Base-by-base conservation (phyloP, 2,329 filamentous ascomycete species). In the Colletotrichum sp. region DNA sequence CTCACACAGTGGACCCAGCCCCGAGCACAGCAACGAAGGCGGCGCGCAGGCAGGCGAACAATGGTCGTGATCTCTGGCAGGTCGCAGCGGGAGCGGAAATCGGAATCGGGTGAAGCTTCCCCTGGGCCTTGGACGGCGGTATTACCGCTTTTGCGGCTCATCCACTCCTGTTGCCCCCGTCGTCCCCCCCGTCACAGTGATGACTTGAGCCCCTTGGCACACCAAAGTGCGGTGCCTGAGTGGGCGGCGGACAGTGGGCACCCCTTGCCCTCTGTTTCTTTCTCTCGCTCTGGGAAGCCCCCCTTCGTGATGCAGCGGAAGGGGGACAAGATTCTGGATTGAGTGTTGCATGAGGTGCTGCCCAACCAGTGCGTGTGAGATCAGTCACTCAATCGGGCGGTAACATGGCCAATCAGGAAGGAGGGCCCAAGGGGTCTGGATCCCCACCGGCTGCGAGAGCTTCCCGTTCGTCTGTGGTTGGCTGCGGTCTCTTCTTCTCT, bases 301-400 rank as follows among this genome's bases (percentile, higher is more conserved):
- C 24, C 28, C 43, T 21, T 67, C 48, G 28, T 28, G 65, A 34
- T 26, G 43, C 65, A 56, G 43, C 15, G 65, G n/a, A 67, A 56
- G 52, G 34, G 62, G 60, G 36, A 55, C 36, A 48, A 55, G 30
- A 71, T 28, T 58, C 55, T 48, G 56, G 36, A 52, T 52, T 21
- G 61, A 66, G 68, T 67, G 68, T 60, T 69, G 70, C 73, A 73
- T 72, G 58, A 73, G 70, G 48, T 69, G 68, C 64, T 74, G 71
- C 78, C 78, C 79, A 78, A 77, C 76, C 64, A 52, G 43, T 52
- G 43, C 4, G 43, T 21, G n/a, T 21, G 43, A 76, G 65, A 67
- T 66, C 79, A 71, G 77, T 83, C 81, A 82, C 80, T 77, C 78
- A 79, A 70, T 77, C 79, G 80, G 83, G 83, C 83, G 83, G 79